Conservation (phyloP, 176 grass and related monocot species). For the Eragrostis curvula region DNA sequence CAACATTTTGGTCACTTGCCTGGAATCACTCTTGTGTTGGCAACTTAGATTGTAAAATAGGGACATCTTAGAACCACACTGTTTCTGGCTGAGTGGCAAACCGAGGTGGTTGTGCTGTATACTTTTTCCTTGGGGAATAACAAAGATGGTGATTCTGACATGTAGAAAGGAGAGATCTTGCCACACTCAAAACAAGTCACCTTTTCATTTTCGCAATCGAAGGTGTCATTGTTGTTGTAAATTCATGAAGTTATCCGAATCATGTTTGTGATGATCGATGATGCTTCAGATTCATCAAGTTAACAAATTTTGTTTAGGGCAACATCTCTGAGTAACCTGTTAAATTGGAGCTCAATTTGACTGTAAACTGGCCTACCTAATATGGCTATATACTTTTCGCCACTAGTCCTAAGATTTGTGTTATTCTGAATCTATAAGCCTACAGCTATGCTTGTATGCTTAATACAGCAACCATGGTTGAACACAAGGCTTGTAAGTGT, state of each 20-base stretch:
- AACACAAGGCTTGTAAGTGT: neutral
- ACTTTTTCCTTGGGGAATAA: conserved; percentile 46
- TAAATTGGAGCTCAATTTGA: neutral
- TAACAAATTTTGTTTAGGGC: neutral
- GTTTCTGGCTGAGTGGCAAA: conserved; percentile 41
- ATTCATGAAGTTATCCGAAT: conserved; percentile 13
- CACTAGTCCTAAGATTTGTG: neutral
- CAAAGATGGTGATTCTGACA: conserved; percentile 37
- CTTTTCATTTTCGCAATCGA: neutral
- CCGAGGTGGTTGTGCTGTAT: conserved; percentile 36
- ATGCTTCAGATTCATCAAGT: neutral
- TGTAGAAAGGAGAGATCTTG: conserved; percentile 19
- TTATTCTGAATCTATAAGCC: conserved; percentile 7
- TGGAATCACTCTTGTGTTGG: conserved; percentile 33
- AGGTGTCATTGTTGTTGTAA: neutral
- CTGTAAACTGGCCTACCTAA: neutral
- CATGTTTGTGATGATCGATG: neutral
- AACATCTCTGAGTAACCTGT: conserved; percentile 16
- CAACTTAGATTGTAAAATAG: conserved; percentile 57
- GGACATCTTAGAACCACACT: conserved; percentile 47
- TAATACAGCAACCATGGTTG: neutral
- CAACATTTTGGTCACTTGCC: conserved; percentile 26
- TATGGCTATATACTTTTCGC: conserved; percentile 7
- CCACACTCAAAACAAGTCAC: conserved; percentile 7
- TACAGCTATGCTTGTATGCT: neutral